Base-by-base conservation (phyloP, 2,329 filamentous ascomycete genomes). In the Fusarium cicatricum region DNA sequence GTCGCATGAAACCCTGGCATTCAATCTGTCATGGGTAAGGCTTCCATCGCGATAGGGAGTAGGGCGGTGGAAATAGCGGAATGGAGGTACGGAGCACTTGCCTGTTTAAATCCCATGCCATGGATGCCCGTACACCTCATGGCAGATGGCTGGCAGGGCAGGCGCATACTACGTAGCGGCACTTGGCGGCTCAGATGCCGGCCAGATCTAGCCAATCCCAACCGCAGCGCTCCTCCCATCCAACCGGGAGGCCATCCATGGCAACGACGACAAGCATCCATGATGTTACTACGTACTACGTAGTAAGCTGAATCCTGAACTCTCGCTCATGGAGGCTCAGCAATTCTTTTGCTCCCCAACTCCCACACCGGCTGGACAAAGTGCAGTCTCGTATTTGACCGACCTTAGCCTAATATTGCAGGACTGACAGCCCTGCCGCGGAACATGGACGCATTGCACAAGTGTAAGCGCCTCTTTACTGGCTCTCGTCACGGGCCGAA, bases 131-230 rank as follows among this genome's bases (percentile, higher is more conserved):
- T n/a, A n/a, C n/a, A n/a, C n/a, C n/a, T n/a, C n/a, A n/a, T 47
- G 33, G 44, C 44, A 16, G 26, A 40, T 47, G 38, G 33, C 43
- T 48, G 52, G 41, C 32, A 42, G 44, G 29, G 29, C 11, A 14
- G 29, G 29, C 29, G 12, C 12, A 32, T 11, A 23, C 4, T 32
- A 15, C 32, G 26, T 31, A 34, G 41, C 55, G 50, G 63, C 54
- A 64, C 57, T 66, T 59, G 49, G 52, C 48, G 54, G 60, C 53
- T 57, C 51, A 64, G 37, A 43, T 52, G 51, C 43, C 52, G 51
- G 58, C 58, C 38, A 50, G 59, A 49, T 48, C 31, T 21, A 37
- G 36, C 60, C 63, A 64, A 66, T 66, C 46, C 57, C 38, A 34
- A 47, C 41, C 32, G 34, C 51, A 59, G 46, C 34, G 8, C 36